Conservation (phyloP, 1,139 yeast species). For the Blastobotrys apis region DNA sequence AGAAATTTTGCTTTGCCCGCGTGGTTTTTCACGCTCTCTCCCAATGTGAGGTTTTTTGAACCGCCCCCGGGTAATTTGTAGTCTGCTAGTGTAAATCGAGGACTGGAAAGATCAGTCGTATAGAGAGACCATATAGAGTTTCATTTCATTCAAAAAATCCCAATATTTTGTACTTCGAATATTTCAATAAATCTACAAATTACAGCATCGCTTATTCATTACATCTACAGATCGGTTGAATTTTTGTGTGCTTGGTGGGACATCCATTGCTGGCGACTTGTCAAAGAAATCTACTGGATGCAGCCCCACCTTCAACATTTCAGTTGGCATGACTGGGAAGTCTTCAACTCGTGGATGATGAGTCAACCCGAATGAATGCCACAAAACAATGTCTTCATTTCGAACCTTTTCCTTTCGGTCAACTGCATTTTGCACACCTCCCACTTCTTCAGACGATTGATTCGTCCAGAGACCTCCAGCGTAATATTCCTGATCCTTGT, state of each 20-base stretch:
- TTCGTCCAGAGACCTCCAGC: constrained; percentile 81
- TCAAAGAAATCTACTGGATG: constrained; percentile 77
- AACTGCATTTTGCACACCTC: constrained; percentile 59
- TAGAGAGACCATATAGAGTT: no score
- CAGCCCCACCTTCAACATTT: constrained; percentile 62
- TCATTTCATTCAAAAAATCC: no score
- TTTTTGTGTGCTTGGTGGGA: constrained; percentile 67
- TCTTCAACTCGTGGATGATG: constrained; percentile 88
- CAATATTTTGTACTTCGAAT: no score
- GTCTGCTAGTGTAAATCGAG: no score
- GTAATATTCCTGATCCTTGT: constrained; percentile 60
- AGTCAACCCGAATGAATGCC: constrained; percentile 86
- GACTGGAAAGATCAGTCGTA: no score
- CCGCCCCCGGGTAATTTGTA: no score
- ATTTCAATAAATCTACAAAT: constrained; percentile 26
- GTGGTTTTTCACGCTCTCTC: no score
- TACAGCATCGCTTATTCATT: constrained; percentile 35
- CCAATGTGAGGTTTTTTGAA: no score
- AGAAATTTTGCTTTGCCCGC: no score
- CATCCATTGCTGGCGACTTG: constrained; percentile 76
- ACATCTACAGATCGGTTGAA: constrained; percentile 67
- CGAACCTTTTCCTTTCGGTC: constrained; percentile 67
- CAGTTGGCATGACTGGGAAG: constrained; percentile 92
- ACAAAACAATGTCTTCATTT: constrained; percentile 74
- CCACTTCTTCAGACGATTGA: constrained; percentile 62